Evolutionary conservation across 2,329 filamentous ascomycete genomes (phyloP).

Genomic region (Epichloe glyceriae): DNA sequence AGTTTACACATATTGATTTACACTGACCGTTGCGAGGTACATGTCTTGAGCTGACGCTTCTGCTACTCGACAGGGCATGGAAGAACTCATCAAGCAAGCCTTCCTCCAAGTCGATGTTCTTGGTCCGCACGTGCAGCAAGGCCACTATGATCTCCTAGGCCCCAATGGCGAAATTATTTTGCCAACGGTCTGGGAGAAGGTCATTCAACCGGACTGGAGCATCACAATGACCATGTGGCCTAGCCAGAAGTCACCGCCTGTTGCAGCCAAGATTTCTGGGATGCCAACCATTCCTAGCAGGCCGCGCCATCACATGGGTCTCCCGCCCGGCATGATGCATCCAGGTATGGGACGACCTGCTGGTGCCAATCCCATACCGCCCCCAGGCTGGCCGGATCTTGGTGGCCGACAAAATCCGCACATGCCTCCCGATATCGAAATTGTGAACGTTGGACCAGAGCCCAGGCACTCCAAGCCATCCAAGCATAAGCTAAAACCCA

Average conservation of each 20-base stretch:
- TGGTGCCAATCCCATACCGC: conserved; percentile 2
- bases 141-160: conserved; percentile 69
- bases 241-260: conserved; percentile 24
- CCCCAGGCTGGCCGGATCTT: conserved; percentile 8
- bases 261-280: not conserved
- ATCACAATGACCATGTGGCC: conserved; percentile 49
- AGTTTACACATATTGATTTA: conserved; percentile 18
- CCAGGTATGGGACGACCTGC: not conserved
- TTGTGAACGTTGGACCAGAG: conserved; percentile 9
- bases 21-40: not conserved
- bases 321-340: conserved; percentile 3
- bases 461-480: conserved; percentile 6
- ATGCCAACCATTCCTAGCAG: conserved; percentile 4
- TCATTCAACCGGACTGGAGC: conserved; percentile 56
- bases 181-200: conserved; percentile 65
- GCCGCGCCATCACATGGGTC: conserved; percentile 2
- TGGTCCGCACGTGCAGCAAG: conserved; percentile 61
- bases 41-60: conserved; percentile 5
- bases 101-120: conserved; percentile 68
- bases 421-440: conserved; percentile 8
- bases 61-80: conserved; percentile 55
- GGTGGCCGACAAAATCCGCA: not conserved
- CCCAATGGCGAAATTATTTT: conserved; percentile 75
- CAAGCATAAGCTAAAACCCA: conserved; percentile 8
- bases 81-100: conserved; percentile 73